Percentiles rank a stretch among this genome's conserved stretches.
These are phyloP conservation scores for Hypoxylon lenormandii DNA, from an alignment of 495 filamentous ascomycete genomes.

Conservation along the genomic window DNA sequence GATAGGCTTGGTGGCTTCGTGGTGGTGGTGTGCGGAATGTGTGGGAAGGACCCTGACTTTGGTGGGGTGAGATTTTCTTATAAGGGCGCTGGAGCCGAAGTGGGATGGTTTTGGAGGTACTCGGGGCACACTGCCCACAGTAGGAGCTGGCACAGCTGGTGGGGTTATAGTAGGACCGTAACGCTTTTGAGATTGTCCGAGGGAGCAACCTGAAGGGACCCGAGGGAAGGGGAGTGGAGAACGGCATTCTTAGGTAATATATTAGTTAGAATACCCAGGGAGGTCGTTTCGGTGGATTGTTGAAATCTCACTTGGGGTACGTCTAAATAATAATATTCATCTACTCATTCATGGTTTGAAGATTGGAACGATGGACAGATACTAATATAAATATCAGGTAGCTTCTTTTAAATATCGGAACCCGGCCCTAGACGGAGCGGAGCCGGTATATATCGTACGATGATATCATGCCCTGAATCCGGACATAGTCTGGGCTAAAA, in stretches of 20 bases:
- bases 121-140: slow-evolving; percentile 2
- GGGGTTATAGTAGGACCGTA: slow-evolving; percentile 43
- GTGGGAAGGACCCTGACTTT: slow-evolving; percentile 26
- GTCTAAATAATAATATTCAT: too few species aligned
- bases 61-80: slow-evolving; percentile 51
- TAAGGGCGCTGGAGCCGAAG: slow-evolving; percentile 14
- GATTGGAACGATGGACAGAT: too few species aligned
- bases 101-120: slow-evolving; percentile 8
- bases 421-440: slow-evolving; percentile 12
- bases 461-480: slow-evolving; percentile 39
- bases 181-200: slow-evolving; percentile 46
- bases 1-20: neutral
- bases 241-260: slow-evolving; percentile 28
- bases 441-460: slow-evolving; percentile 36
- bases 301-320: slow-evolving; percentile 1
- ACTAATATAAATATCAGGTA: too few species aligned
- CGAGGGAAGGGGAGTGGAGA: slow-evolving; percentile 26
- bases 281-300: neutral
- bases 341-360: too few species aligned
- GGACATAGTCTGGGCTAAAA: neutral
- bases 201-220: slow-evolving; percentile 37
- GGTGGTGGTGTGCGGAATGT: slow-evolving; percentile 17
- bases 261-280: too few species aligned
- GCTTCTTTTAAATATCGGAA: slow-evolving; percentile 2
- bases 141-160: slow-evolving; percentile 16